Conservation (phyloP, 176 grass and related monocot species). For the Oropetium thomaeum region DNA sequence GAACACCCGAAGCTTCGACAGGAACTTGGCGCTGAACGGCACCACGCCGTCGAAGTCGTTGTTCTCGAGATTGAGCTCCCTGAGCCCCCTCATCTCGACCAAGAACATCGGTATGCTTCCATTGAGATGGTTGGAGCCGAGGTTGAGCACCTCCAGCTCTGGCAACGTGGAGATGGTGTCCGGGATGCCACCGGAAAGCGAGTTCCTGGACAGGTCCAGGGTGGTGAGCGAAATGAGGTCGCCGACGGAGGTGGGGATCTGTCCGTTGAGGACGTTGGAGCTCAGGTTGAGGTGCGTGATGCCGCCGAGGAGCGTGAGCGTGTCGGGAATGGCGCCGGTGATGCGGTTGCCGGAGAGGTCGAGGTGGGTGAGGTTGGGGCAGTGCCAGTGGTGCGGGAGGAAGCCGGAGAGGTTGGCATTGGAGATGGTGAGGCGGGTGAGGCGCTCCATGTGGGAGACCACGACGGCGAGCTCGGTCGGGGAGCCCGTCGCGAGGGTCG, state of each 20-base stretch:
- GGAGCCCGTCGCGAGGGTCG: slow-evolving; percentile 44
- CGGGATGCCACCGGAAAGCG: slow-evolving; percentile 68
- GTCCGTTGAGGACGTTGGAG: slow-evolving; percentile 69
- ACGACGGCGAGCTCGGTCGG: slow-evolving; percentile 50
- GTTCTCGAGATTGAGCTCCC: slow-evolving; percentile 73
- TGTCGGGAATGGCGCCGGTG: slow-evolving; percentile 56
- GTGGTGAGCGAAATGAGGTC: slow-evolving; percentile 66
- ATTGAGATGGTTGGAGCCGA: slow-evolving; percentile 84
- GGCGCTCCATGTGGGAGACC: slow-evolving; percentile 68
- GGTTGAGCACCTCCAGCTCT: slow-evolving; percentile 69
- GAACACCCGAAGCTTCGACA: slow-evolving; percentile 57
- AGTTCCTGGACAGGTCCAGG: slow-evolving; percentile 66
- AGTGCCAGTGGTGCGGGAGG: slow-evolving; percentile 90
- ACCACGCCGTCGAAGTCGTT: slow-evolving; percentile 92
- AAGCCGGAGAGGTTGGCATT: slow-evolving; percentile 69
- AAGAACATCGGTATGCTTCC: slow-evolving; percentile 77
- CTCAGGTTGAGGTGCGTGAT: slow-evolving; percentile 73
- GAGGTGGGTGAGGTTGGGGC: slow-evolving; percentile 68
- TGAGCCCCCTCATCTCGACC: slow-evolving; percentile 48
- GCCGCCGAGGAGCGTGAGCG: slow-evolving; percentile 62
- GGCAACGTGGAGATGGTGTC: slow-evolving; percentile 66
- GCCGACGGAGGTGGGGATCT: slow-evolving; percentile 64
- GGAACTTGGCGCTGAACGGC: slow-evolving; percentile 69
- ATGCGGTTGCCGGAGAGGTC: slow-evolving; percentile 87
- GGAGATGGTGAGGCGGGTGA: slow-evolving; percentile 58